phyloP scores from a whole-genome alignment of 345 rosid species.

The Euphorbia lathyris region DNA sequence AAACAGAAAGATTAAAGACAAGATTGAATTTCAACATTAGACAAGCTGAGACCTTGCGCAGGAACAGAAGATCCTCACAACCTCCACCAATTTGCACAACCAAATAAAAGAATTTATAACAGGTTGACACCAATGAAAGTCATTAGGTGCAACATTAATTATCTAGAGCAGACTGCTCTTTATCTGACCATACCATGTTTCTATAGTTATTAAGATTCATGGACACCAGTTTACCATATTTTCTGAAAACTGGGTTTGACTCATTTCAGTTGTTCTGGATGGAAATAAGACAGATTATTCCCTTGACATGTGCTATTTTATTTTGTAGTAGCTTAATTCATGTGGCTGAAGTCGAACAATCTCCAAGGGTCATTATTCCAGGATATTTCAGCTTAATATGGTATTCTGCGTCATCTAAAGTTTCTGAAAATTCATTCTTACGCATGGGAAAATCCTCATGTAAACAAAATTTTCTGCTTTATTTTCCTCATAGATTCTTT shows the following conservation, averaged over 20 bases:
- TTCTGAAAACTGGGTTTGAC: not conserved
- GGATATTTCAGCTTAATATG: not conserved
- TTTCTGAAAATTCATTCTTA: not conserved
- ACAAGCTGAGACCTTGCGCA: not conserved
- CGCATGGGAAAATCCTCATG: not conserved
- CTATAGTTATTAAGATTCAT: not conserved
- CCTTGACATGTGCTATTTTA: not conserved
- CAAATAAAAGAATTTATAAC: not conserved
- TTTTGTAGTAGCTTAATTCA: not conserved
- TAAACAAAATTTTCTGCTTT: not conserved
- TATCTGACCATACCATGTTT: not conserved
- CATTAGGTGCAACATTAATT: not conserved
- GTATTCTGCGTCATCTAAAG: not conserved
- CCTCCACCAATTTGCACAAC: not conserved
- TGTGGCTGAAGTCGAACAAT: not conserved
- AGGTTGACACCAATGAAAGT: not conserved
- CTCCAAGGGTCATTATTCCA: not conserved
- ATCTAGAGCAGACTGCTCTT: not conserved
- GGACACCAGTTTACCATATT: not conserved
- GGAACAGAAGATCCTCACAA: not conserved
- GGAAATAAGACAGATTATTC: not conserved
- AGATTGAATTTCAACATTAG: not conserved
- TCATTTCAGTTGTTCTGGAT: not conserved
- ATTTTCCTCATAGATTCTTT: not conserved
- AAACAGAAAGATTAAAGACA: conserved; percentile 14